Conservation (phyloP, 208 protist genomes). For the Trypanosoma mega region DNA sequence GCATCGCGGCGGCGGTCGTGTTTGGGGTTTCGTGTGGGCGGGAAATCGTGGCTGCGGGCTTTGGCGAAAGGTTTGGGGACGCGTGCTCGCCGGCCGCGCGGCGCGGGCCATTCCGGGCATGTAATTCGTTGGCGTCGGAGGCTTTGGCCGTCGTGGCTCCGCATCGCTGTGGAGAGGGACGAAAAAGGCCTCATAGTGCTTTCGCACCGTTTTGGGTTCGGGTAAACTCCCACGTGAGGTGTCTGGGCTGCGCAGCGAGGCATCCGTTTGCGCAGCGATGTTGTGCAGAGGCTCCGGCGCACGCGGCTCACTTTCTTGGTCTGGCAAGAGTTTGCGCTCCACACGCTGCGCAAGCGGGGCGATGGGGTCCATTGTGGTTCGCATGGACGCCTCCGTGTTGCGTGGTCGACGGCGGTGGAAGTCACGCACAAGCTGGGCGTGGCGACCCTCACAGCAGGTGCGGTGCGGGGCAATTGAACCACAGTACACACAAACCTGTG, state of each 20-base stretch:
- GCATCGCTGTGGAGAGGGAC: constrained; percentile 42
- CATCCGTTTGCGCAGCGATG: not conserved
- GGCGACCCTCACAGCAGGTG: constrained; percentile 17
- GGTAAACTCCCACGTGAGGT: not conserved
- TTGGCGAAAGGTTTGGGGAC: not conserved
- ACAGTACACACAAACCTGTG: constrained; percentile 58
- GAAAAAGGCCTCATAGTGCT: constrained; percentile 63
- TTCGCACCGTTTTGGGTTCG: constrained; percentile 74
- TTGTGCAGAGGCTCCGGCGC: too few species aligned
- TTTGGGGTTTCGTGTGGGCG: too few species aligned
- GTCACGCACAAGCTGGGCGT: constrained; percentile 8
- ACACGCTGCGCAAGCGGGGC: not conserved
- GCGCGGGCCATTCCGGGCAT: constrained; percentile 25
- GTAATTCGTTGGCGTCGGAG: constrained; percentile 74
- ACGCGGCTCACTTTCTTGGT: not conserved
- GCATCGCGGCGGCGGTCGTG: not conserved
- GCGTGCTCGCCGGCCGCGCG: not conserved
- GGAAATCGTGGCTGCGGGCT: too few species aligned
- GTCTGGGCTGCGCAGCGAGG: too few species aligned
- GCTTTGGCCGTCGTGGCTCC: constrained; percentile 68
- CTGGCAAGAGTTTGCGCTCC: constrained; percentile 4
- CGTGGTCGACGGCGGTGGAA: not conserved
- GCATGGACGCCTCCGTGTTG: not conserved
- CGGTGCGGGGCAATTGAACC: constrained; percentile 13
- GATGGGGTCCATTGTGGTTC: not conserved